Evolutionary conservation across 1,284 basidiomycete genomes (phyloP).

Genomic region (Puccinia novopanici): DNA sequence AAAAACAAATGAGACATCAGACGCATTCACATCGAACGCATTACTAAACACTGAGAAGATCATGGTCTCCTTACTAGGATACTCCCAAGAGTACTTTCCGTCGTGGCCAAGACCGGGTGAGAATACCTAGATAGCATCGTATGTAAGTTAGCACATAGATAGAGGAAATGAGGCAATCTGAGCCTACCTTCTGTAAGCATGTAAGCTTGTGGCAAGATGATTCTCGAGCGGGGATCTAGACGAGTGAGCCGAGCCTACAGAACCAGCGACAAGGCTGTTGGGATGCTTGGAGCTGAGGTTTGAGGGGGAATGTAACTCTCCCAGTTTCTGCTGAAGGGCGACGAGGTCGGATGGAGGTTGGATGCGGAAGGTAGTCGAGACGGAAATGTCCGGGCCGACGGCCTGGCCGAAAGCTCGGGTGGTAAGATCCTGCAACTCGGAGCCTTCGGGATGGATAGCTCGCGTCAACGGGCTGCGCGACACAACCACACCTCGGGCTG

Average conservation of each 20-base stretch:
- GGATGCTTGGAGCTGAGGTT: not conserved
- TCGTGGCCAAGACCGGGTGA: conserved; percentile 36
- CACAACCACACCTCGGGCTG: not conserved
- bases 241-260: not conserved
- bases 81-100: conserved; percentile 24
- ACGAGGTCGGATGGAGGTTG: conserved; percentile 38
- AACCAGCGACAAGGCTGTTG: not conserved
- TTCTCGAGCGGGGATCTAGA: conserved; percentile 3
- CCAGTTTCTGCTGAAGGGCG: conserved; percentile 17
- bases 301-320: conserved; percentile 6
- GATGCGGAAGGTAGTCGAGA: conserved; percentile 39
- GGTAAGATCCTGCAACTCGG: not conserved
- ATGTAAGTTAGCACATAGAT: conserved; percentile 9
- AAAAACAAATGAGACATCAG: not conserved
- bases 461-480: conserved; percentile 34
- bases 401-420: conserved; percentile 7
- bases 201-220: conserved; percentile 10
- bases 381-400: conserved; percentile 38
- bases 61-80: conserved; percentile 17
- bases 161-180: not conserved
- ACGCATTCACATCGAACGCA: not conserved
- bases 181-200: conserved; percentile 1
- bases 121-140: conserved; percentile 19
- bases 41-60: not conserved
- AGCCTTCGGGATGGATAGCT: conserved; percentile 37